Evolutionary conservation across 495 filamentous ascomycete species (phyloP), one percentile per base, ranked within the genome.

Genomic region (Astrocystis sublimbata): DNA sequence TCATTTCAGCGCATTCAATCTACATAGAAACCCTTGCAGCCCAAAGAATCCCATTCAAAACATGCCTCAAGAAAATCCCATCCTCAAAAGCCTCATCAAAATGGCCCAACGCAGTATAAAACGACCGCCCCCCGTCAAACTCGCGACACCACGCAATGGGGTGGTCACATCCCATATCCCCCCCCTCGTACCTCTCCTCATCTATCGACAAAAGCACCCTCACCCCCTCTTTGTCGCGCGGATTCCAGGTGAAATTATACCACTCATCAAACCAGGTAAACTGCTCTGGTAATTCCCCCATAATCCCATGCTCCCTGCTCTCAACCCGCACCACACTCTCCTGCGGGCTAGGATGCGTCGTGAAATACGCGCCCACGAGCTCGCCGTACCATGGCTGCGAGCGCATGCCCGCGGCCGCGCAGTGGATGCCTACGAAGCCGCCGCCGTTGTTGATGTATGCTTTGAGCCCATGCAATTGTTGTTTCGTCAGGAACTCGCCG

Each of bases 21-120:
- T 12, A 19, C 19, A 49, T 30, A 40, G 30, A 26, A 12, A 47
- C 3, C 30, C 53, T 41, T 12, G 72, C 72, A 17, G 71, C 60
- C 76, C 76, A 78, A 17, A 75, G 35, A 21, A 77, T 76, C 26
- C 65, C 75, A 4, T 66, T 67, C 6, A 64, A 33, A 5, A 75
- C 28, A 49, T 73, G 73, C 2, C 31, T 64, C 60, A 75, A 64
- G 47, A 77, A 77, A 45, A 61, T 67, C 43, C 62, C 57, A 13
- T 78, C 66, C 52, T 65, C 58, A 52, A 72, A 79, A 3, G 75
- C 75, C 36, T 73, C 70, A 26, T 74, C 71, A 63, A 77, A 79
- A 47, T 76, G 76, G 7, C 76, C 76, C 7, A 77, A 67, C 10
- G 73, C 68, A 17, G 73, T 75, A 45, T 77, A 76, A 36, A 77